Evolutionary conservation across 768 basidiomycete genomes (phyloP), one percentile per base, ranked within the genome.

Genomic region (Hebeloma cylindrosporum): DNA sequence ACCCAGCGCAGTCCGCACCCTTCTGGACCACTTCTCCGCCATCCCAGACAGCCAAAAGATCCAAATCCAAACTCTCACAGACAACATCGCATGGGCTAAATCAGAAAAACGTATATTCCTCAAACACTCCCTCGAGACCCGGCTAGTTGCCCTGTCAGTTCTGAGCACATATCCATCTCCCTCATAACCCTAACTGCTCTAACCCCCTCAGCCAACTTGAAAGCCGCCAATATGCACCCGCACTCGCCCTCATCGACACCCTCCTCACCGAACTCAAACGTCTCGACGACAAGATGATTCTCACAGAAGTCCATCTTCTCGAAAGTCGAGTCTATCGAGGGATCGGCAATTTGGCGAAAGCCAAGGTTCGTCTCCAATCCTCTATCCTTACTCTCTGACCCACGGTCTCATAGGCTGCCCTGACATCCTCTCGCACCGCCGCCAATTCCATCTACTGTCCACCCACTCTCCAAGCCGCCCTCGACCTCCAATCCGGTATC

Each of bases 281-380:
- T 18, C 72, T 99, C 20, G 95, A 99, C 63, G 96, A 98, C 70
- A 98, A 98, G 74, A 87, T 95, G 80, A 89, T 98, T 50, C 75
- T 99, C 22, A 97, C 94, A 3, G 95, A 98, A 62, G 93, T 98
- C 0, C 93, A 95, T 57, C 77, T 99, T 7, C 78, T 98, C 28
- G 95, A 99, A 67, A 90, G 89, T 45, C 71, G 92, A 32, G 91
- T 94, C 1, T 91, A 94, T 60, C 82, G 93, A 48, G 92, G 90
- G 1, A 80, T 92, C 44, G 85, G 85, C 16, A 98, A 98, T 66
- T 68, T 93, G 38, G 73, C 91, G 5, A 93, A 96, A 62, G 79
- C 94, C 10, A 98, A 97, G 74, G 91, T 86, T 35, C 6, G 70
- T 58, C 17, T 22, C 36, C 28, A 8, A 17, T 30, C 20, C 20